Conservation (phyloP, 2,329 filamentous ascomycete species). For the Penicillium sp. region DNA sequence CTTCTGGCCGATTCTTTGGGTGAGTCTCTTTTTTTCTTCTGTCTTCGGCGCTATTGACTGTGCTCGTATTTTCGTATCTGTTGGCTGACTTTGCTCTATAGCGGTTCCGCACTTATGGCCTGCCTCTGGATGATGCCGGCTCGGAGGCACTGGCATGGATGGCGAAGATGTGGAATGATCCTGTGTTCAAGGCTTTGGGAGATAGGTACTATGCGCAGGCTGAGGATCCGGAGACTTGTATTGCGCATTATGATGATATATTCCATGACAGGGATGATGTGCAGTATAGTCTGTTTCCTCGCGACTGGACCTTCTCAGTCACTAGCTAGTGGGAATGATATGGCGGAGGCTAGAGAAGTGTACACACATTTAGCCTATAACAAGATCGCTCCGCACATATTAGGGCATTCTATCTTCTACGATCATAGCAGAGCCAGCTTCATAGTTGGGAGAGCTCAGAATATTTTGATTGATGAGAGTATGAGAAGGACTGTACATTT, state of each 20-base stretch:
- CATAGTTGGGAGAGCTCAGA: too few relatives aligned
- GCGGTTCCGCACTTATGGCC: conserved; percentile 36
- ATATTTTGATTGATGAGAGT: too few relatives aligned
- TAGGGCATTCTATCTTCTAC: too few relatives aligned
- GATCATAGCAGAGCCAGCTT: too few relatives aligned
- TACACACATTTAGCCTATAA: too few relatives aligned
- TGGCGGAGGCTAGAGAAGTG: neutral
- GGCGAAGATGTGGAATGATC: conserved; percentile 36
- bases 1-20: conserved; percentile 42
- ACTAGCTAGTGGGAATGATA: conserved; percentile 4
- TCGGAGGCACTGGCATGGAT: conserved; percentile 33
- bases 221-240: conserved; percentile 27
- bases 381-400: too few relatives aligned
- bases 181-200: conserved; percentile 22
- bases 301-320: conserved; percentile 31
- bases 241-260: conserved; percentile 34
- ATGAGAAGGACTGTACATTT: neutral
- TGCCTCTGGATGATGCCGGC: conserved; percentile 29
- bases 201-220: conserved; percentile 32
- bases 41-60: too few relatives aligned
- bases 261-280: conserved; percentile 29
- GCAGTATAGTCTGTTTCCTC: conserved; percentile 26
- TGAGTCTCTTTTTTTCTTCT: conserved; percentile 12
- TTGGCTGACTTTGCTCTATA: conserved; percentile 14
- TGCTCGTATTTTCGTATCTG: neutral